Conservation (phyloP, 345 rosid species). For the Limnanthes douglasii region DNA sequence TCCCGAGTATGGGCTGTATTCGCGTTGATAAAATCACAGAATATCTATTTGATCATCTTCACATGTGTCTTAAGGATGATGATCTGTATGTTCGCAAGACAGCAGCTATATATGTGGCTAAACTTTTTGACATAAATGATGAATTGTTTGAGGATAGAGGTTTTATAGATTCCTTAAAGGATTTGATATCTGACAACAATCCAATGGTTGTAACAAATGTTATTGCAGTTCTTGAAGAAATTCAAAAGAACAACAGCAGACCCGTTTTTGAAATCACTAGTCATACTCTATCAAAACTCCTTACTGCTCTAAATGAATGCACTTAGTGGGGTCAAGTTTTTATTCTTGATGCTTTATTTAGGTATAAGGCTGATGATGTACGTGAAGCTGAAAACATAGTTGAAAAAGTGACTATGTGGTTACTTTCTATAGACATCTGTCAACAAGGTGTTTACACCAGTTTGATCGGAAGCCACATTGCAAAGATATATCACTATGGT, state of each 20-base stretch:
- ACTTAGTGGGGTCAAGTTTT: conserved; percentile 92
- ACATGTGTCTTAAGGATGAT: conserved; percentile 81
- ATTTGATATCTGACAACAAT: conserved; percentile 73
- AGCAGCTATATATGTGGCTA: conserved; percentile 77
- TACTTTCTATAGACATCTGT: conserved; percentile 81
- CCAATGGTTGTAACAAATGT: conserved; percentile 90
- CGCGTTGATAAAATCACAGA: no score
- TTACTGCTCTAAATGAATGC: conserved; percentile 78
- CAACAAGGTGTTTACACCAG: conserved; percentile 88
- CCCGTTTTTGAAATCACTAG: no score
- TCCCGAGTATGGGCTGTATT: conserved; percentile 79
- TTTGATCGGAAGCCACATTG: conserved; percentile 91
- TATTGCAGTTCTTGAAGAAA: conserved; percentile 74
- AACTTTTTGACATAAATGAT: conserved; percentile 72
- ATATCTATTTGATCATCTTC: conserved; percentile 78
- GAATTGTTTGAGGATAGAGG: conserved; percentile 77
- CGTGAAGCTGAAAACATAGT: conserved; percentile 80
- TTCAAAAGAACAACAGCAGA: conserved; percentile 63
- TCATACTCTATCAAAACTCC: conserved; percentile 69
- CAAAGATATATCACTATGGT: conserved; percentile 90
- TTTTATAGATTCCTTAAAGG: conserved; percentile 63
- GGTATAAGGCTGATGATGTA: conserved; percentile 65
- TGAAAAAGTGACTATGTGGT: conserved; percentile 79
- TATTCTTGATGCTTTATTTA: conserved; percentile 68
- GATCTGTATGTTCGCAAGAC: no score